A percentile compares a stretch with the other conserved stretches of the same genome.
Conservation (phyloP, 352 stramenopile genomes). For the Pythium plurisporium region DNA sequence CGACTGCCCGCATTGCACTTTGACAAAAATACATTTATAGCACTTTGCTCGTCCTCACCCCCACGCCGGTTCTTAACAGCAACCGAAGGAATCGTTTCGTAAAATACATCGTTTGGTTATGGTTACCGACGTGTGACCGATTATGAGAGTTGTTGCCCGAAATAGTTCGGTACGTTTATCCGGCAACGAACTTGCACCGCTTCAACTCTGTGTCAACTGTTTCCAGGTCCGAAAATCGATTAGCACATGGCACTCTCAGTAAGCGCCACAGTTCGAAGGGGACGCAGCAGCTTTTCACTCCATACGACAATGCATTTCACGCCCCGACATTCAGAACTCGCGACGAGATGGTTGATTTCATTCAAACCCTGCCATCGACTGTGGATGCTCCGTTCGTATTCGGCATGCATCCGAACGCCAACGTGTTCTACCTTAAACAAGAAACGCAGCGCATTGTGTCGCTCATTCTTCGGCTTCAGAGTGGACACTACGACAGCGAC, state of each 20-base stretch:
- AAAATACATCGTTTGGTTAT: too few relatives aligned
- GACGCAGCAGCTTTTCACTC: slow-evolving; percentile 19
- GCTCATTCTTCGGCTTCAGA: slow-evolving; percentile 38
- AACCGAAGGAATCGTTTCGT: too few relatives aligned
- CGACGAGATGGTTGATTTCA: slow-evolving; percentile 39
- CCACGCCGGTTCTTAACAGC: too few relatives aligned
- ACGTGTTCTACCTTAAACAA: slow-evolving; percentile 62
- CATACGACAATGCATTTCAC: slow-evolving; percentile 32
- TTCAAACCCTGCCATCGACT: slow-evolving; percentile 36
- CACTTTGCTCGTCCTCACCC: too few relatives aligned
- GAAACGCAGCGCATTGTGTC: slow-evolving; percentile 40
- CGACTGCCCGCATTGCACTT: too few relatives aligned
- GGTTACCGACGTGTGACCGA: too few relatives aligned
- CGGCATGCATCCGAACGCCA: slow-evolving; percentile 79
- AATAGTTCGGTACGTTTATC: slow-evolving; percentile 74
- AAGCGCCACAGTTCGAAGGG: background rate
- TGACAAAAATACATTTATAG: too few relatives aligned
- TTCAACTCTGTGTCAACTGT: slow-evolving; percentile 45
- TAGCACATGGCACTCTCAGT: too few relatives aligned
- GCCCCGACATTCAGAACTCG: slow-evolving; percentile 35
- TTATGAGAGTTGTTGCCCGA: too few relatives aligned
- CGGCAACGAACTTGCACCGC: slow-evolving; percentile 58
- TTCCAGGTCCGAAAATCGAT: background rate
- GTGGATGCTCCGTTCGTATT: slow-evolving; percentile 69
- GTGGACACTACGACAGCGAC: slow-evolving; percentile 3